These are phyloP conservation scores for Jaltomata sinuosa DNA, from an alignment of 257 asterid genomes.

Conservation along the genomic window DNA sequence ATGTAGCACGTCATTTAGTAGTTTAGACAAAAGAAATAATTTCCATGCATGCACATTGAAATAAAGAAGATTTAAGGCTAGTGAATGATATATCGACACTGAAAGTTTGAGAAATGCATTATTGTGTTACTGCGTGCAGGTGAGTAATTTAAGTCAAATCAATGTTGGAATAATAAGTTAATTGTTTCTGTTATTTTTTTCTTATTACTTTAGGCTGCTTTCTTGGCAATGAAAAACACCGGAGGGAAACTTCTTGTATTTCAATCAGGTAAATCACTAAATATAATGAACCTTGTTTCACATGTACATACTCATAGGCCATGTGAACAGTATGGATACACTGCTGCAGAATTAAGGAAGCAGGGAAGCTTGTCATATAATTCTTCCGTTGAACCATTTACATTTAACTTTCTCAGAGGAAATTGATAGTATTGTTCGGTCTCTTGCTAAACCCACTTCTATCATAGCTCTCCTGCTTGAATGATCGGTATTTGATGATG, in stretches of 20 bases:
- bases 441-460: not conserved
- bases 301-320: not conserved
- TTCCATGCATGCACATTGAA: not conserved
- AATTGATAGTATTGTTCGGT: not conserved
- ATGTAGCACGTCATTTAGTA: not conserved
- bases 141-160: not conserved
- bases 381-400: not conserved
- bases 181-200: not conserved
- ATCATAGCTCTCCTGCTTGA: not conserved
- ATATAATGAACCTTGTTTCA: not conserved
- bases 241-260: slow-evolving; percentile 95
- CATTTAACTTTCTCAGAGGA: not conserved
- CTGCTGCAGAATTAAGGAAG: not conserved
- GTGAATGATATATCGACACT: not conserved
- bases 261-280: slow-evolving; percentile 61
- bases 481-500: not conserved
- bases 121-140: not conserved
- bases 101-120: not conserved
- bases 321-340: not conserved
- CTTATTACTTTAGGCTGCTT: slow-evolving; percentile 64
- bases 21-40: not conserved
- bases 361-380: not conserved
- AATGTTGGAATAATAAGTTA: not conserved
- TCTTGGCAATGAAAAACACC: slow-evolving; percentile 88
- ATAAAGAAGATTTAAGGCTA: not conserved